phyloP scores from a whole-genome alignment of 495 filamentous ascomycete species.

The Talaromyces thailandensis region DNA sequence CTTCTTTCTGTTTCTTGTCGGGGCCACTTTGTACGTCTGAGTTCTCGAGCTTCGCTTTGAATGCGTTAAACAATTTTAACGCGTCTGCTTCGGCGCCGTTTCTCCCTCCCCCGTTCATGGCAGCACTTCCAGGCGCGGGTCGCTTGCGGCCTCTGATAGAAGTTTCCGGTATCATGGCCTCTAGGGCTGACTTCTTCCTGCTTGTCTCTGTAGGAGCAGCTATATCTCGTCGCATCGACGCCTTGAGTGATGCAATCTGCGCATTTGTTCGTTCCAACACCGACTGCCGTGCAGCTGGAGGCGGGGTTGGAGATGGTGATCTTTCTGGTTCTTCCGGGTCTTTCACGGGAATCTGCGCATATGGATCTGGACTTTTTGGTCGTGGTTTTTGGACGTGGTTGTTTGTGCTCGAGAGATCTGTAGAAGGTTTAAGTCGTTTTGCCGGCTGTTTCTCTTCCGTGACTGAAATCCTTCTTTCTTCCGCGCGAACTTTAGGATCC shows the following conservation, averaged over 20 bases:
- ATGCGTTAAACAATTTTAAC: conserved; percentile 62
- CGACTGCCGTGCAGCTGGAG: conserved; percentile 41
- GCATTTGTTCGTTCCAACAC: conserved; percentile 72
- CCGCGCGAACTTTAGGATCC: conserved; percentile 12
- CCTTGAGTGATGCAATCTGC: conserved; percentile 83
- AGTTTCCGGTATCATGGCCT: conserved; percentile 75
- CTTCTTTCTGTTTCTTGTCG: conserved; percentile 15
- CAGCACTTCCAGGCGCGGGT: conserved; percentile 40
- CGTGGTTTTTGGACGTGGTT: conserved; percentile 18
- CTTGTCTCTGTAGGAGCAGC: conserved; percentile 45
- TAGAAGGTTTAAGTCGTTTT: conserved; percentile 24
- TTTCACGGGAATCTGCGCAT: conserved; percentile 34
- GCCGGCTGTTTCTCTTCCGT: conserved; percentile 10
- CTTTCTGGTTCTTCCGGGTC: conserved; percentile 40
- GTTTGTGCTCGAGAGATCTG: conserved; percentile 11
- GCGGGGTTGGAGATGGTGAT: conserved; percentile 39
- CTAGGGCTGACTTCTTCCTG: conserved; percentile 59
- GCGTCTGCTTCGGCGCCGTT: conserved; percentile 49
- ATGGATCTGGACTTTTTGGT: conserved; percentile 26
- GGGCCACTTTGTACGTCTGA: conserved; percentile 29
- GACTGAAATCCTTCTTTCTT: conserved; percentile 1
- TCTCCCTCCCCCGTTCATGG: conserved; percentile 19
- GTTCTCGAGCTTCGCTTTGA: conserved; percentile 67
- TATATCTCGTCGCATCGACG: conserved; percentile 79
- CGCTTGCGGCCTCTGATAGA: conserved; percentile 75